Evolutionary conservation across 306 rosid genomes (phyloP), one percentile per base, ranked within the genome.

Genomic region (Prunus mongolica): DNA sequence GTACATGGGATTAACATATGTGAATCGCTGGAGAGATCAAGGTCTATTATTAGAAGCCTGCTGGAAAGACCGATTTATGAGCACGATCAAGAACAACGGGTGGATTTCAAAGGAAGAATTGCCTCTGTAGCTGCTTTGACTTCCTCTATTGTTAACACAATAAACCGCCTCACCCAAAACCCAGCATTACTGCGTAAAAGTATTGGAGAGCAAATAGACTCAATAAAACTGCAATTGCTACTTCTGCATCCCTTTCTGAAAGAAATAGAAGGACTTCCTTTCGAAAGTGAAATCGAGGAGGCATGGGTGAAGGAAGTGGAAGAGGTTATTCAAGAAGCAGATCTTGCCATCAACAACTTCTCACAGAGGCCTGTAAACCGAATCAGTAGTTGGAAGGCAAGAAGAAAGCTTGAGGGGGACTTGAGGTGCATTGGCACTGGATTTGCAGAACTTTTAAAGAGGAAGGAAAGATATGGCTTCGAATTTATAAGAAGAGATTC

Each of bases 221-320:
- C 52, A 44, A 10, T 66, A 41, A 47, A 74, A 34, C 63, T 81
- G 51, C 63, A 44, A 12, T 16, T 86, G 67, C 47, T 65, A 62
- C 67, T 67, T 10, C 62, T 83, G 41, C 62, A 65, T 46, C 77
- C 78, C 25, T 83, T 86, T 44, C 20, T 76, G 49, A 68, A 71
- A 15, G 84, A 83, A 15, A 57, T 83, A 49, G 8, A 28, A 27
- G 61, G 58, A 32, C 62, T 81, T 63, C 77, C 6, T 25, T 47
- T 81, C 24, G 78, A 75, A 71, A 78, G 76, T 11, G 66, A 71
- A 73, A 78, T 79, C 14, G 84, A 81, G 58, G 65, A 57, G 34
- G 28, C 32, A 34, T 83, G 87, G 89, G 78, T 54, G 65, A 25
- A 16, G 45, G 76, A 79, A 57, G 75, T 75, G 1, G 54, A 76